These are phyloP conservation scores for Globisporangium paddicum DNA, from an alignment of 352 stramenopile genomes.

Conservation along the genomic window DNA sequence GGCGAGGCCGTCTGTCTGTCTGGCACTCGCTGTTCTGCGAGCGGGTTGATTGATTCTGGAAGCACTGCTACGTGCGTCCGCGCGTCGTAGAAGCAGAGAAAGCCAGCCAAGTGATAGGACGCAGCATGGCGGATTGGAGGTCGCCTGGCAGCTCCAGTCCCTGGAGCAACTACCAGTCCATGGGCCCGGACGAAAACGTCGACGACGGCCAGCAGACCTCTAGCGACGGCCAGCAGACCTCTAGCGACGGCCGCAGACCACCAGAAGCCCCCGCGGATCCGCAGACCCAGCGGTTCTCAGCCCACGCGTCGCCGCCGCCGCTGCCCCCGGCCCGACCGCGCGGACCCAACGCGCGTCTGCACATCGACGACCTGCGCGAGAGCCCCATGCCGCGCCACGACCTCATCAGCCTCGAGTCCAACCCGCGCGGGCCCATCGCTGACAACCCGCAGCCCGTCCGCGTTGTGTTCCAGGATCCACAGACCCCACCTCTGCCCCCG, in stretches of 20 bases:
- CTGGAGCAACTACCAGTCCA: conserved; percentile 3
- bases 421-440: neutral
- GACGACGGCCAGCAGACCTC: neutral
- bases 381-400: neutral
- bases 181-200: neutral
- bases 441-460: neutral
- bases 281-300: neutral
- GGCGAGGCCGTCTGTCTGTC: no score
- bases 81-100: neutral
- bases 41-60: no score
- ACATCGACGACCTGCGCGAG: conserved; percentile 11
- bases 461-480: neutral
- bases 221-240: no score
- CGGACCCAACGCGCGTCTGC: neutral
- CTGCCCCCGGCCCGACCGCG: neutral
- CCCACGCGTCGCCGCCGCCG: neutral
- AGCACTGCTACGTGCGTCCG: neutral
- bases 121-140: conserved; percentile 1
- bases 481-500: neutral
- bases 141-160: neutral
- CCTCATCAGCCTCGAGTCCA: conserved; percentile 1
- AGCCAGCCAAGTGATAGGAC: neutral
- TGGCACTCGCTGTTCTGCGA: neutral
- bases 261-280: neutral
- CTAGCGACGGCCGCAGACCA: neutral